phyloP scores from a whole-genome alignment of 2,329 filamentous ascomycete genomes.

The Fonsecaea erecta region DNA sequence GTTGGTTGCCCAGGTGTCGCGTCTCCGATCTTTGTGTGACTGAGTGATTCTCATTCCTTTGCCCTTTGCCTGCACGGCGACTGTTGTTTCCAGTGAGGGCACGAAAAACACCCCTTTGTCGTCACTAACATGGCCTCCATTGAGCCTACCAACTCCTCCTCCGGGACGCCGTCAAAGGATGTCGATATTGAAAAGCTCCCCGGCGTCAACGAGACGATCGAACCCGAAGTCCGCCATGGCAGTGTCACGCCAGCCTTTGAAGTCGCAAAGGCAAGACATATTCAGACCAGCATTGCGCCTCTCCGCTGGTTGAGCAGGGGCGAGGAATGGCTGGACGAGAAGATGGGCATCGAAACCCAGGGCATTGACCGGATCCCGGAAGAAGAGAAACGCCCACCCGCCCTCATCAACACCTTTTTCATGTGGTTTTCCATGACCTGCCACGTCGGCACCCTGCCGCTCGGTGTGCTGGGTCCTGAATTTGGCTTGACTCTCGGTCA shows the following conservation, averaged over 20 bases:
- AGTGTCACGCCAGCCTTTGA: slow-evolving; percentile 33
- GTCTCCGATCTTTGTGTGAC: background rate
- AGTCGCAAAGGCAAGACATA: slow-evolving; percentile 28
- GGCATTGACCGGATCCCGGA: slow-evolving; percentile 55
- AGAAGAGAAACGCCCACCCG: slow-evolving; percentile 50
- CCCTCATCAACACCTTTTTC: slow-evolving; percentile 50
- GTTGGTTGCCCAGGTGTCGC: background rate
- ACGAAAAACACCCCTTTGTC: background rate
- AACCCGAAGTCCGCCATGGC: slow-evolving; percentile 24
- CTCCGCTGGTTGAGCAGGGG: slow-evolving; percentile 31
- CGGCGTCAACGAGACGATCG: slow-evolving; percentile 3
- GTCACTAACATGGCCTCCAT: slow-evolving; percentile 17
- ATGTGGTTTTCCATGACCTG: slow-evolving; percentile 53
- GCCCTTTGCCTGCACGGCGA: background rate
- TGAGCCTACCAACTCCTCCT: slow-evolving; percentile 12
- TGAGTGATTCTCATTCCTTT: background rate
- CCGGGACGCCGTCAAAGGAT: slow-evolving; percentile 17
- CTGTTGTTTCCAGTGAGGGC: background rate
- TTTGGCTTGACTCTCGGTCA: slow-evolving; percentile 55
- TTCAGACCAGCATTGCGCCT: slow-evolving; percentile 32
- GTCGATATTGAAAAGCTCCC: slow-evolving; percentile 26
- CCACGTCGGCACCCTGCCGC: slow-evolving; percentile 46
- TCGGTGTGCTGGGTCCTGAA: slow-evolving; percentile 54
- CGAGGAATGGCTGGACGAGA: slow-evolving; percentile 51
- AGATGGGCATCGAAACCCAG: slow-evolving; percentile 54